These are phyloP conservation scores for Exophiala oligosperma DNA, from an alignment of 2,329 filamentous ascomycete genomes.

Conservation along the genomic window DNA sequence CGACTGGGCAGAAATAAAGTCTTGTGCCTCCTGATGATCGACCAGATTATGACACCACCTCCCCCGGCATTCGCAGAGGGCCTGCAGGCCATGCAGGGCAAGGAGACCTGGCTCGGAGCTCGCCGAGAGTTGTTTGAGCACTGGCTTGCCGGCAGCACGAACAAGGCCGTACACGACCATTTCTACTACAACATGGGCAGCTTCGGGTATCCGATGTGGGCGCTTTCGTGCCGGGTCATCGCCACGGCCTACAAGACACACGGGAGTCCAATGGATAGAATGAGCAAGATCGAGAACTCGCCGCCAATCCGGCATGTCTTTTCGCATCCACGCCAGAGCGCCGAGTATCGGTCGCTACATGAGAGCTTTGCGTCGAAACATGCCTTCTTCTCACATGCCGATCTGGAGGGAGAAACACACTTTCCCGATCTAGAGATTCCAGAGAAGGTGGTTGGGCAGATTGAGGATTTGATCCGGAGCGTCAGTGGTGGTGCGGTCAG, in stretches of 20 bases:
- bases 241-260: conserved; percentile 2
- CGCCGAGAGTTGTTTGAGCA: conserved; percentile 1
- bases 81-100: conserved; percentile 4
- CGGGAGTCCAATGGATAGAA: conserved; percentile 2
- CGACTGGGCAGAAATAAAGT: conserved; percentile 10
- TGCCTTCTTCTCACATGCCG: conserved; percentile 13
- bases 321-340: background rate
- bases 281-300: conserved; percentile 1
- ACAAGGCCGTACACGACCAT: conserved; percentile 5
- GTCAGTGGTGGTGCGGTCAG: background rate
- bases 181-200: conserved; percentile 10
- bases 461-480: conserved; percentile 6
- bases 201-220: conserved; percentile 6
- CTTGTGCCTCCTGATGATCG: conserved; percentile 21
- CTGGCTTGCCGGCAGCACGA: conserved; percentile 8
- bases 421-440: conserved; percentile 17
- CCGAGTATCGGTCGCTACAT: conserved; percentile 3
- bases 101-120: conserved; percentile 2
- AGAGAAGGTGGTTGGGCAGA: background rate
- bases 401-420: conserved; percentile 16
- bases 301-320: conserved; percentile 7
- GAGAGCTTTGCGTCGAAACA: conserved; percentile 2
- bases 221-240: conserved; percentile 9
- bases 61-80: conserved; percentile 5
- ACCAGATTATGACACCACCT: conserved; percentile 18